Evolutionary conservation across 2,329 filamentous ascomycete genomes (phyloP).

Genomic region (Ceratocystis harringtonii): DNA sequence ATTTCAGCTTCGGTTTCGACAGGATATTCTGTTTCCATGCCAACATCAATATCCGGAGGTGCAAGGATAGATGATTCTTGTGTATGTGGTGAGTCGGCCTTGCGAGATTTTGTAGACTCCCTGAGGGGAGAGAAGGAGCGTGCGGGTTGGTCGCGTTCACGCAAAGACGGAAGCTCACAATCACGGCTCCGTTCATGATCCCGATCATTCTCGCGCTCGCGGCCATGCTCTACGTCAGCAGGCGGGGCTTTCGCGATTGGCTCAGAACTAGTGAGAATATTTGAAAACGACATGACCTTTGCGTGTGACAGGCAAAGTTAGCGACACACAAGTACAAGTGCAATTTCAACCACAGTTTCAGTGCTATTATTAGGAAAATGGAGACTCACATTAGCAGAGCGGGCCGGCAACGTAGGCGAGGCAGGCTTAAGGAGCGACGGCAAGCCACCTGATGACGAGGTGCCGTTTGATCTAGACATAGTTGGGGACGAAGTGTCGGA

Average conservation of each 20-base stretch:
- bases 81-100: background rate
- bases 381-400: constrained; percentile 11
- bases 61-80: constrained; percentile 13
- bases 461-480: constrained; percentile 16
- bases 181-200: constrained; percentile 7
- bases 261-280: constrained; percentile 72
- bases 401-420: constrained; percentile 13
- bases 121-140: constrained; percentile 9
- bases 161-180: constrained; percentile 9
- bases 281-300: constrained; percentile 91
- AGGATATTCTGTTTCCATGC: constrained; percentile 11
- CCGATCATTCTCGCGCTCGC: background rate
- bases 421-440: constrained; percentile 18
- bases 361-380: too few relatives aligned
- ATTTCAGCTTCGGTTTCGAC: constrained; percentile 17
- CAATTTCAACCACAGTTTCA: background rate
- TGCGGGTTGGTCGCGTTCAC: constrained; percentile 7
- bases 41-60: constrained; percentile 10
- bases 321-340: background rate
- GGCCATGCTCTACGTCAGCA: background rate
- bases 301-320: constrained; percentile 7
- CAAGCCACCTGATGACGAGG: constrained; percentile 14
- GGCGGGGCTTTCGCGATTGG: constrained; percentile 30
- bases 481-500: constrained; percentile 34
- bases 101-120: background rate